Base-by-base conservation (phyloP, 169 alveolate species). In the Fabrea salina region DNA sequence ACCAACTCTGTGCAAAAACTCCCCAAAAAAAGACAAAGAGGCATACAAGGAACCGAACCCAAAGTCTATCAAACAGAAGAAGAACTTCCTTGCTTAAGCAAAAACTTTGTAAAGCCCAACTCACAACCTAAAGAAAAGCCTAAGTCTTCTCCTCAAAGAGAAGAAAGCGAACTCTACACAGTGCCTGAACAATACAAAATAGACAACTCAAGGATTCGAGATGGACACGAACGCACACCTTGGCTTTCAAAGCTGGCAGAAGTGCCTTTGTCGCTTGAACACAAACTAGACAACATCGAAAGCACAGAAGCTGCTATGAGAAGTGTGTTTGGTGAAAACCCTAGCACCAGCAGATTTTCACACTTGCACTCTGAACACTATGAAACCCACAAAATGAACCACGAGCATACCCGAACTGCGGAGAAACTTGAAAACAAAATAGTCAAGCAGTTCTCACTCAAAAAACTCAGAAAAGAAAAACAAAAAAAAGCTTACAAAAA, bases 211-310 rank as follows among this genome's bases (percentile, higher is more conserved):
- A 61, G 50, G 39, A 16, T 61, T 37, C 19, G n/a, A 35, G 74
- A 61, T n/a, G 50, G 74, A 16, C n/a, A 47, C 39, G 74, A 61
- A 61, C 32, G 39, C 11, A 27, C 53, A 16, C 39, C 39, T n/a
- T 61, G 74, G 74, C 41, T 32, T 32, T 8, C 74, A 35, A 51
- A 51, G 4, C 32, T 61, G 11, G 49, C 13, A 16, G 74, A 61
- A 37, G 50, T 61, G 1, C 51, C 74, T 13, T 30, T 61, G 13
- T 61, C 74, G 11, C 32, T 61, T 32, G 49, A 61, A 16, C 74
- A 61, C 50, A 61, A 61, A 61, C 11, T 61, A 11, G 74, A 61
- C 33, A 61, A 61, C 39, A 61, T 61, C 25, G 74, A 61, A 4
- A 30, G 3, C 11, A 61, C 74, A 16, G 74, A 61, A 61, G 49